A percentile compares a stretch with the other conserved stretches of the same genome.
phyloP scores from a whole-genome alignment of 768 basidiomycete species.

The Mycena floridula region DNA sequence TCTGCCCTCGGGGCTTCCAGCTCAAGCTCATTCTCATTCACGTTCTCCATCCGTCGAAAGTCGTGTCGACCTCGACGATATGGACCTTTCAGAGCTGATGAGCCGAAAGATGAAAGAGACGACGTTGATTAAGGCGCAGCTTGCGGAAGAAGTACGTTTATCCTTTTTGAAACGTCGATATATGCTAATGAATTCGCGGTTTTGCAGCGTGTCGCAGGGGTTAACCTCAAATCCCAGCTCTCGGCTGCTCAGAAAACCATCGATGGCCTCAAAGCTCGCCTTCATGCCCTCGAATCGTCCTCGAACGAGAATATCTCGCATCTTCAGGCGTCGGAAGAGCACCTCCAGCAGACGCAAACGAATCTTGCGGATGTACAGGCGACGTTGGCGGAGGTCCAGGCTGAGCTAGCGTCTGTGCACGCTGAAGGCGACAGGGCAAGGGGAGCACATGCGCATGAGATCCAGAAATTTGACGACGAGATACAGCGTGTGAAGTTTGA shows the following conservation, averaged over 20 bases:
- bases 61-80: constrained; percentile 10
- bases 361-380: constrained; percentile 6
- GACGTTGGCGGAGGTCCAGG: not conserved
- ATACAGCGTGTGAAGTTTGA: constrained; percentile 2
- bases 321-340: not conserved
- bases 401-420: not conserved
- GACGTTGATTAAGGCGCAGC: constrained; percentile 15
- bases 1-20: not conserved
- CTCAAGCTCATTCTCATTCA: not conserved
- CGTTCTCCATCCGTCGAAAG: not conserved
- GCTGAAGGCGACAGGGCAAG: not conserved
- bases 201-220: constrained; percentile 2
- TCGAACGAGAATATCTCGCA: not conserved
- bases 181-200: constrained; percentile 4
- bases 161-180: not conserved
- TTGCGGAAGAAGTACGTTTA: constrained; percentile 17
- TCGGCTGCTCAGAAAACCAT: constrained; percentile 6
- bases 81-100: constrained; percentile 16
- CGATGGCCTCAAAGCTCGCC: constrained; percentile 8
- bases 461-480: not conserved
- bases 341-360: constrained; percentile 3
- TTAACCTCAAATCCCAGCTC: constrained; percentile 15
- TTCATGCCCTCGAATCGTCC: not conserved
- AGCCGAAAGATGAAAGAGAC: constrained; percentile 15
- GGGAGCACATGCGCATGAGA: not conserved